Evolutionary conservation across 2,329 filamentous ascomycete genomes (phyloP).

Genomic region (Diaporthe sp.): DNA sequence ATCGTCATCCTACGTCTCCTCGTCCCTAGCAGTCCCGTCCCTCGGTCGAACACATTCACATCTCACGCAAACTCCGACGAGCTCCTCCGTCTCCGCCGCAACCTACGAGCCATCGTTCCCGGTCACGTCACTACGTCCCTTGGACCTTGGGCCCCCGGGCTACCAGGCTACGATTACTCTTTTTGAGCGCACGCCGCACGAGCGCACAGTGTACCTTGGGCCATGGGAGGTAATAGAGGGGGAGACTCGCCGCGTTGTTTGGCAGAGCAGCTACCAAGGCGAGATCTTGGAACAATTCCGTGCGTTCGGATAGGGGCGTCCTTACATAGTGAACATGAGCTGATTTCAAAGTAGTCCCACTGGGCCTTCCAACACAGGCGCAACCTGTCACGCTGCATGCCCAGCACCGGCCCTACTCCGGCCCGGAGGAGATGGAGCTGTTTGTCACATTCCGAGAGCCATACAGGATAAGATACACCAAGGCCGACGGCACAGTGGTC

Average conservation of each 20-base stretch:
- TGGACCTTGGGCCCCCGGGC: slow-evolving; percentile 63
- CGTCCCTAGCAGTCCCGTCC: slow-evolving; percentile 53
- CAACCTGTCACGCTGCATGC: slow-evolving; percentile 62
- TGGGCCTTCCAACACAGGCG: slow-evolving; percentile 54
- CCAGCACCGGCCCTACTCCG: slow-evolving; percentile 61
- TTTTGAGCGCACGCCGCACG: slow-evolving; percentile 60
- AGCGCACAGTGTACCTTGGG: slow-evolving; percentile 62
- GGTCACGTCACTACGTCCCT: slow-evolving; percentile 53
- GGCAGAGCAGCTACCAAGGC: slow-evolving; percentile 64
- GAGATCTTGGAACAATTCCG: slow-evolving; percentile 63
- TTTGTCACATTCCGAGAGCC: slow-evolving; percentile 59
- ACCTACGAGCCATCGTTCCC: slow-evolving; percentile 52
- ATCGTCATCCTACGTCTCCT: slow-evolving; percentile 60
- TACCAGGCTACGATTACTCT: slow-evolving; percentile 65
- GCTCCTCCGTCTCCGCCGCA: slow-evolving; percentile 56
- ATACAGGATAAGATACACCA: slow-evolving; percentile 60
- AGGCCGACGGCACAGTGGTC: slow-evolving; percentile 56
- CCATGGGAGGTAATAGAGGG: slow-evolving; percentile 62
- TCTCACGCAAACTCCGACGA: slow-evolving; percentile 58
- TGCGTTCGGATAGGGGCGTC: slow-evolving; percentile 43
- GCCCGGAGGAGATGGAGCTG: slow-evolving; percentile 61
- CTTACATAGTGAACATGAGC: slow-evolving; percentile 29
- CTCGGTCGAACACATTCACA: slow-evolving; percentile 51
- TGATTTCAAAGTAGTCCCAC: slow-evolving; percentile 51
- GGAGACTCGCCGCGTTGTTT: slow-evolving; percentile 60